Percentiles rank a stretch among this genome's conserved stretches.
These are phyloP conservation scores for Geotrichum fermentans DNA, from an alignment of 1,139 yeast genomes.

Conservation along the genomic window DNA sequence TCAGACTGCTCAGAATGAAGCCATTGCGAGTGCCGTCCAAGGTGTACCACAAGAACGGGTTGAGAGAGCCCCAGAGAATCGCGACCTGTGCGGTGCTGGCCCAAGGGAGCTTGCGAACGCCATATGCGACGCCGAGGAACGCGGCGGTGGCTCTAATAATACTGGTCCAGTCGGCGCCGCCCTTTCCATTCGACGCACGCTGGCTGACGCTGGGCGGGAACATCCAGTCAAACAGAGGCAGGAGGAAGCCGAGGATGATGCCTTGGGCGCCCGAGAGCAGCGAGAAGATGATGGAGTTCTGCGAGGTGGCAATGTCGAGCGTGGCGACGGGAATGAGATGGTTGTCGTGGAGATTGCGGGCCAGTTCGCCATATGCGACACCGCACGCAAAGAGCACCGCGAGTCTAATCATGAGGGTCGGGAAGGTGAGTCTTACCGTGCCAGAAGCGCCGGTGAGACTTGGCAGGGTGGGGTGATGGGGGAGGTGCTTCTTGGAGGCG, in stretches of 20 bases:
- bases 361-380: constrained; percentile 35
- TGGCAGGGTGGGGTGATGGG: constrained; percentile 6
- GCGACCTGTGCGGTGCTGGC: constrained; percentile 70
- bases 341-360: constrained; percentile 37
- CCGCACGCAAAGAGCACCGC: constrained; percentile 33
- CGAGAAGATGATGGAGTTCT: constrained; percentile 28
- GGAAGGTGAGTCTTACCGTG: constrained; percentile 24
- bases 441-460: constrained; percentile 6
- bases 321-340: constrained; percentile 33
- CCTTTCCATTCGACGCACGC: constrained; percentile 23
- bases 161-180: constrained; percentile 40
- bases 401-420: constrained; percentile 24
- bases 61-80: constrained; percentile 66
- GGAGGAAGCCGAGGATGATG: constrained; percentile 54
- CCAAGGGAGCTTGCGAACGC: constrained; percentile 79
- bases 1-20: constrained; percentile 39
- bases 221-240: constrained; percentile 56
- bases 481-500: not conserved
- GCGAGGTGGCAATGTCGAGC: constrained; percentile 33
- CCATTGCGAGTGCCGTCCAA: constrained; percentile 74
- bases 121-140: constrained; percentile 77
- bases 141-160: constrained; percentile 64
- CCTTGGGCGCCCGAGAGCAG: constrained; percentile 52
- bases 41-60: constrained; percentile 75
- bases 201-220: constrained; percentile 36